Evolutionary conservation across 2,329 filamentous ascomycete genomes (phyloP).

Genomic region (Cyphellophora europaea): DNA sequence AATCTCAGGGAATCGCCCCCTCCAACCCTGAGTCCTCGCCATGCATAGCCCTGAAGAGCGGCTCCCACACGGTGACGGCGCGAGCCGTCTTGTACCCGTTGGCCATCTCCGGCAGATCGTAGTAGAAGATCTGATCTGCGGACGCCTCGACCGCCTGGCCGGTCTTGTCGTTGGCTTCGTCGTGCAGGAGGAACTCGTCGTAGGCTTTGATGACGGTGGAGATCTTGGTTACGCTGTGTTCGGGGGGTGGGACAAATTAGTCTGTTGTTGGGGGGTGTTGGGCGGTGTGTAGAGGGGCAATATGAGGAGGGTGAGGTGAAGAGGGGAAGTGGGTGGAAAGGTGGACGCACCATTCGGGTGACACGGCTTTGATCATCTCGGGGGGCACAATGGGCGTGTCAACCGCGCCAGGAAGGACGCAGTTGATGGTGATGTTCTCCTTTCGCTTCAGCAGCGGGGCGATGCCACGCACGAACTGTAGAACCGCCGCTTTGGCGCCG

Average conservation of each 20-base stretch:
- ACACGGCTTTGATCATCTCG: conserved; percentile 30
- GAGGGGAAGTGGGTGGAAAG: no score
- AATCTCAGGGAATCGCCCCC: neutral
- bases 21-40: conserved; percentile 24
- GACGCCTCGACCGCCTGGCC: conserved; percentile 34
- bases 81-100: conserved; percentile 26
- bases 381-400: conserved; percentile 37
- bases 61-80: conserved; percentile 40
- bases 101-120: neutral
- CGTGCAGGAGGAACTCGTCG: conserved; percentile 34
- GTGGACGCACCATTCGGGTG: neutral
- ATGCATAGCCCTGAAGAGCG: conserved; percentile 36
- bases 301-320: no score
- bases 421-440: conserved; percentile 41
- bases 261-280: no score
- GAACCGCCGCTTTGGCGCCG: conserved; percentile 39
- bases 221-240: conserved; percentile 31
- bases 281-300: no score
- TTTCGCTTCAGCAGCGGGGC: conserved; percentile 34
- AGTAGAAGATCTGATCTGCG: conserved; percentile 4
- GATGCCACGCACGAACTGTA: conserved; percentile 29
- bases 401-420: conserved; percentile 39
- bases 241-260: no score
- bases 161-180: conserved; percentile 36
- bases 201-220: conserved; percentile 38